phyloP scores from a whole-genome alignment of 805 yeast species.

The Cyberlindnera saturnus region DNA sequence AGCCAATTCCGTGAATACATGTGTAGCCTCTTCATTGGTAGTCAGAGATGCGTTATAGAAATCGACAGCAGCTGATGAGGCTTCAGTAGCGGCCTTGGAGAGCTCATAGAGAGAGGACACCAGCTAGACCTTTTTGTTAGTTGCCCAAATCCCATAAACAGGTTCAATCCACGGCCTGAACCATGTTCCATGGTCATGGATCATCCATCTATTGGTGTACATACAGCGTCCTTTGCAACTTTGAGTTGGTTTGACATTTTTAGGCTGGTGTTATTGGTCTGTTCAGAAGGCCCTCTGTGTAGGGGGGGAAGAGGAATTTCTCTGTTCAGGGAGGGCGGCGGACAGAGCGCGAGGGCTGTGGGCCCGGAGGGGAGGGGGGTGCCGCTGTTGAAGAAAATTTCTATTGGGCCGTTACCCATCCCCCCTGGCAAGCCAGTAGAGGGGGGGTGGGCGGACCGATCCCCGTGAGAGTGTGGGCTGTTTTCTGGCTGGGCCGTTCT shows the following conservation, averaged over 20 bases:
- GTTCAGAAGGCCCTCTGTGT: not conserved
- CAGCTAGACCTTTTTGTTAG: conserved; percentile 32
- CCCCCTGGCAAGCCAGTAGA: no score
- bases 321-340: no score
- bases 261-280: not conserved
- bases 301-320: not conserved
- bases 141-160: no score
- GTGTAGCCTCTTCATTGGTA: conserved; percentile 39
- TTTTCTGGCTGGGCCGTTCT: no score
- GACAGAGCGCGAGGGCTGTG: no score
- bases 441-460: no score
- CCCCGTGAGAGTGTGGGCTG: no score
- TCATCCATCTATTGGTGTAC: conserved; percentile 1
- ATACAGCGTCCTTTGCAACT: conserved; percentile 22
- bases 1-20: conserved; percentile 38
- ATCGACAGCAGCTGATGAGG: conserved; percentile 73
- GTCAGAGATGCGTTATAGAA: conserved; percentile 57
- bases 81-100: conserved; percentile 81
- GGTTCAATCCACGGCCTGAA: not conserved
- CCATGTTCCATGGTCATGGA: not conserved
- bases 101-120: conserved; percentile 78
- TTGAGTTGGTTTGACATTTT: conserved; percentile 20
- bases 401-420: no score
- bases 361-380: no score
- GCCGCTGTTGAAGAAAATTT: no score